Base-by-base conservation (phyloP, 805 yeast genomes). In the Starmera amethionina region DNA sequence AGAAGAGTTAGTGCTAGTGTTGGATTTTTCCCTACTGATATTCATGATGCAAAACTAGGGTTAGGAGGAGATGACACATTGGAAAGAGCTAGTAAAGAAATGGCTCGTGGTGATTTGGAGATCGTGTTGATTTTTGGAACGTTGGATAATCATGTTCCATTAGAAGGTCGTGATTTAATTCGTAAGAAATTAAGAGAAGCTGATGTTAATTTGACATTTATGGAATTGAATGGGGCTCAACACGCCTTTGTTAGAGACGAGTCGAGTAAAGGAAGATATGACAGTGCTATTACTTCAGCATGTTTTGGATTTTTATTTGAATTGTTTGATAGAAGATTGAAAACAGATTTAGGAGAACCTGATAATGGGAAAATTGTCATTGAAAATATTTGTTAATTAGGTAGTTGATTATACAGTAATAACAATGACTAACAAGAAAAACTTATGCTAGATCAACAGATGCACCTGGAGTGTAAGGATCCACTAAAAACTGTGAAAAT, bases 161-260 rank as follows among this genome's bases (percentile, higher is more conserved):
- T 82, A 37, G 80, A 65, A 41, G 94, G 94, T 2, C 66, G 93
- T 44, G 88, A 80, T 52, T 58, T 79, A 52, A 83, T 84, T 48
- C 68, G 94, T 55, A 56, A 67, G 42, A 68, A 70, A 12, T 58
- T 83, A 52, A 67, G 86, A 50, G 71, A 75, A 35, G 67, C 73
- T 28, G 70, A 69, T 16, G 82, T 79, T 38, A 75, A 70, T 42
- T 73, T 81, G 59, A 79, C 87, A 1, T 81, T 83, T 55, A 70
- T 79, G 62, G 94, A 83, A 59, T 65, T 82, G 40, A 73, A 79
- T 49, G 88, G 75, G 47, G 93, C 94, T 12, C 88, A 83, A 57
- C 94, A 84, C 50, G 93, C 94, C 0, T 83, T 82, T 51, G 80
- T 83, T 40, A 68, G 93, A 46, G 94, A 83, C 55, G 93, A 82